Conservation (phyloP, 768 basidiomycete genomes). For the Suillus cothurnatus region DNA sequence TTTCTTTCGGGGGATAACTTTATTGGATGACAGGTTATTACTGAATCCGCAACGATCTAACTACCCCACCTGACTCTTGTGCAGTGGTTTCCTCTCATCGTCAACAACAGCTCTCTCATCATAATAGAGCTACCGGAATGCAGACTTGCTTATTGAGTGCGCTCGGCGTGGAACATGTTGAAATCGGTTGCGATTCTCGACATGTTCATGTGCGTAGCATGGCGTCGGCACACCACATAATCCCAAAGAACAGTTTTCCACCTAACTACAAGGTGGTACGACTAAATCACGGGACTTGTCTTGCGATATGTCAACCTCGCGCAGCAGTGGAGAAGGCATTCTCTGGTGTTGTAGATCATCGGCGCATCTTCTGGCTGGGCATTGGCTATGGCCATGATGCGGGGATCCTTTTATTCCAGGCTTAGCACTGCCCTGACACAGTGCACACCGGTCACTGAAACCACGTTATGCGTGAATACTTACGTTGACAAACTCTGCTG, state of each 20-base stretch:
- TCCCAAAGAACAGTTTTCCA: slow-evolving; percentile 40
- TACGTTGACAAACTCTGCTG: no score
- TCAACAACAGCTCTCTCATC: background rate
- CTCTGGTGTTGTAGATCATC: slow-evolving; percentile 42
- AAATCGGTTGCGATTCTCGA: background rate
- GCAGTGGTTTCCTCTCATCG: background rate
- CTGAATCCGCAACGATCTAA: background rate
- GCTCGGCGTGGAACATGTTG: background rate
- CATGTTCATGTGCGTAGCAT: slow-evolving; percentile 10
- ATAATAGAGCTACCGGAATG: background rate
- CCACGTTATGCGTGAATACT: no score
- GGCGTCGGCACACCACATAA: slow-evolving; percentile 21
- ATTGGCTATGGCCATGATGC: background rate
- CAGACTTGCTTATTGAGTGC: background rate
- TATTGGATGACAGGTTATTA: background rate
- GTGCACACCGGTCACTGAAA: background rate
- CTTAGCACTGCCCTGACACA: background rate
- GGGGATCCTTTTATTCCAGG: background rate
- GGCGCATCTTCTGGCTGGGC: slow-evolving; percentile 5
- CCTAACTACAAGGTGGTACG: slow-evolving; percentile 34
- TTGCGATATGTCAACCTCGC: slow-evolving; percentile 37
- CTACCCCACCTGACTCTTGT: background rate
- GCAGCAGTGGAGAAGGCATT: slow-evolving; percentile 34
- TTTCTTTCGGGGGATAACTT: background rate
- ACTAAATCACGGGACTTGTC: slow-evolving; percentile 40